Base-by-base conservation (phyloP, 2,329 filamentous ascomycete genomes). In the Torrubiella hemipterigena region DNA sequence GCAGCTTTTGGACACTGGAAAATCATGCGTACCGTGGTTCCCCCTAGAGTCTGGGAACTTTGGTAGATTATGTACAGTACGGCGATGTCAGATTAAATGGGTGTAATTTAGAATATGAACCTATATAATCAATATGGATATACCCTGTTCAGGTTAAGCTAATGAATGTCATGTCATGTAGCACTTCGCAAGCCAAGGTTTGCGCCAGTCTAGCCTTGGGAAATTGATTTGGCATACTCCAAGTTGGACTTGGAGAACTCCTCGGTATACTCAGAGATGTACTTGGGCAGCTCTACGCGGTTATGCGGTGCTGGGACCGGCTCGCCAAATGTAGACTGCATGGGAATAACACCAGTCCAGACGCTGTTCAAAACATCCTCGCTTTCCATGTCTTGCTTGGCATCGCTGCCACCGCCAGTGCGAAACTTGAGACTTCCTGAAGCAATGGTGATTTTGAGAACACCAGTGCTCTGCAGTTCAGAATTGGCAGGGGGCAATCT, bases 1-100 rank as follows among this genome's bases (percentile, higher is more conserved):
- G n/a, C n/a, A n/a, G n/a, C n/a, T n/a, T n/a, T n/a, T n/a, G 81
- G 81, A 8, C 91, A 98, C 58, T 98, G 91, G 91, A 63, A 60
- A 26, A 79, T 98, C 28, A 98, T 98, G 86, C 73, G 91, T 48
- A 73, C 62, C 1, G 86, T 95, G 3, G 43, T 96, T 39, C 86
- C 87, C 2, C 64, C 64, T 34, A 59, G 60, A 10, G 72, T 96
- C 17, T 98, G 91, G 91, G 81, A 93, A 59, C 70, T 74, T 46
- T 96, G 85, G 84, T 94, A 55, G 69, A 38, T 29, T 17, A 22
- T 22, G 20, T 22, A 22, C n/a, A n/a, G n/a, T n/a, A n/a, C n/a
- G n/a, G n/a, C n/a, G n/a, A n/a, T n/a, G n/a, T n/a, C n/a, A n/a
- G n/a, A n/a, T n/a, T n/a, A n/a, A n/a, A n/a, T n/a, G n/a, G n/a